phyloP scores from a whole-genome alignment of 2,329 filamentous ascomycete species.

The Scopulariopsis brevicaulis region DNA sequence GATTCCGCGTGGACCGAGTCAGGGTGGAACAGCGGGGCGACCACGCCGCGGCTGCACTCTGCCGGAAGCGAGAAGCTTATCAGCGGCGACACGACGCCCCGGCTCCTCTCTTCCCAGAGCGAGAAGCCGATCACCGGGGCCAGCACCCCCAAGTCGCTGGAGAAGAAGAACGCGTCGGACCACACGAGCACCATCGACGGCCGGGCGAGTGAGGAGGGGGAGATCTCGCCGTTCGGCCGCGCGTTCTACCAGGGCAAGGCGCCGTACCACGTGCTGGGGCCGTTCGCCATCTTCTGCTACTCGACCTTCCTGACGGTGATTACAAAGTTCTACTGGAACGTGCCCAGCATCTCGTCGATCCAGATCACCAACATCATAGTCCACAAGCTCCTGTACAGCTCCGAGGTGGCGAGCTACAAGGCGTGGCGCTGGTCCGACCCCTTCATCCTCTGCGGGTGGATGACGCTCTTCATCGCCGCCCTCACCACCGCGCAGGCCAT shows the following conservation, averaged over 20 bases:
- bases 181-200: not conserved
- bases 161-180: not conserved
- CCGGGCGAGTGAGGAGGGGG: constrained; percentile 4
- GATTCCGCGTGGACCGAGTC: not conserved
- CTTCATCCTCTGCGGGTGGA: constrained; percentile 26
- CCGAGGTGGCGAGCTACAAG: constrained; percentile 9
- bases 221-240: constrained; percentile 35
- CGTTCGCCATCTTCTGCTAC: constrained; percentile 35
- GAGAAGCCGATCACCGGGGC: not conserved
- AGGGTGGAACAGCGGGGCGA: not conserved
- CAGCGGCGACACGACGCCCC: constrained; percentile 1
- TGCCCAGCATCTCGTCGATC: constrained; percentile 31
- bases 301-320: constrained; percentile 32
- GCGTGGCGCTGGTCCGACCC: constrained; percentile 16
- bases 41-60: not conserved
- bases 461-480: constrained; percentile 24
- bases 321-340: constrained; percentile 38
- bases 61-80: not conserved
- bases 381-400: constrained; percentile 13
- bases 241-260: constrained; percentile 41
- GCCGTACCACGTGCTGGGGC: constrained; percentile 36
- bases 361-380: constrained; percentile 25
- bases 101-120: not conserved
- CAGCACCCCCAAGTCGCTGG: not conserved
- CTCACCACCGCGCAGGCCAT: constrained; percentile 30